These are phyloP conservation scores for Neurospora cerealis DNA, from an alignment of 495 filamentous ascomycete species.

Conservation along the genomic window DNA sequence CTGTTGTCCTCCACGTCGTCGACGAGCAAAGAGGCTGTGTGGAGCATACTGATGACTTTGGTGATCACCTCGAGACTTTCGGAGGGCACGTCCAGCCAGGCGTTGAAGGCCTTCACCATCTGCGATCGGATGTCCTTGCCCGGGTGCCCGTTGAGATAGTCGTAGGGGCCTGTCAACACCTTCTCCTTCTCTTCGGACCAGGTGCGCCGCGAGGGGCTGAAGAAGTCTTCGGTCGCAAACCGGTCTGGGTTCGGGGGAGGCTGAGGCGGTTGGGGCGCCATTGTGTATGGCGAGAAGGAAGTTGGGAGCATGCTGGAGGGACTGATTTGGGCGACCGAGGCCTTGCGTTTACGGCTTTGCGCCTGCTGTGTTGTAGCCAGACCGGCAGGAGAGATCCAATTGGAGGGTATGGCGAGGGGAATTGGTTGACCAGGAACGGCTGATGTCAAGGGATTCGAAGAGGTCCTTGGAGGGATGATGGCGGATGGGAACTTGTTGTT, in stretches of 20 bases:
- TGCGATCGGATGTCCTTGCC: slow-evolving; percentile 87
- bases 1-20: slow-evolving; percentile 90
- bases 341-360: slow-evolving; percentile 26
- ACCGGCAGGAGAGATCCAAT: not conserved
- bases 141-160: slow-evolving; percentile 76
- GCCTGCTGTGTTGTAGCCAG: slow-evolving; percentile 5
- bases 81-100: slow-evolving; percentile 75
- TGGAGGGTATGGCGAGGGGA: slow-evolving; percentile 17
- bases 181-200: slow-evolving; percentile 67
- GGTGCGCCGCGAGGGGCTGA: slow-evolving; percentile 26
- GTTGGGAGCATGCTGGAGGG: slow-evolving; percentile 9
- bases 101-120: slow-evolving; percentile 83
- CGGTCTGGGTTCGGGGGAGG: slow-evolving; percentile 33
- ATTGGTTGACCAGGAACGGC: slow-evolving; percentile 3
- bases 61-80: slow-evolving; percentile 74
- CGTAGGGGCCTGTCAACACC: slow-evolving; percentile 76
- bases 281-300: slow-evolving; percentile 19
- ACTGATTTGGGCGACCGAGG: slow-evolving; percentile 14
- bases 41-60: slow-evolving; percentile 83
- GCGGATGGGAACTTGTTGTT: slow-evolving; percentile 47
- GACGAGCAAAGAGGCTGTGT: slow-evolving; percentile 85
- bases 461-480: slow-evolving; percentile 68
- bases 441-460: slow-evolving; percentile 39
- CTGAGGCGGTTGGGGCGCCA: slow-evolving; percentile 20
- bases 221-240: slow-evolving; percentile 37